A percentile compares a stretch with the other conserved stretches of the same genome.
These are phyloP conservation scores for Colletotrichum phormii DNA, from an alignment of 2,329 filamentous ascomycete genomes.

Conservation along the genomic window DNA sequence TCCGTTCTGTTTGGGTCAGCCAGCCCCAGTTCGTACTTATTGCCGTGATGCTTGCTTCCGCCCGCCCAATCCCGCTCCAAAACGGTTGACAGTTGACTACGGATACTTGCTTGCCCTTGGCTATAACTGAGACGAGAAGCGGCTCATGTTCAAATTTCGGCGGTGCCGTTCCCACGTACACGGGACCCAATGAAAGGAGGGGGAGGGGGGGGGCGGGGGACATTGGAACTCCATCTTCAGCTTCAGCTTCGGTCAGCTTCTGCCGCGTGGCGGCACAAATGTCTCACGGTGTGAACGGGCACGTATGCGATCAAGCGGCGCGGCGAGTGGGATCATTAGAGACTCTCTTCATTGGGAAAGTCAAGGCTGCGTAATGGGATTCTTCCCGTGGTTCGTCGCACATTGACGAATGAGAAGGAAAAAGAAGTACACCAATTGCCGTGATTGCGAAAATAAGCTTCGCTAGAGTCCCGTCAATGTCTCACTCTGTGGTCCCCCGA, in stretches of 20 bases:
- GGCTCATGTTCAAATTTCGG: constrained; percentile 24
- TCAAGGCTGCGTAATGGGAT: neutral
- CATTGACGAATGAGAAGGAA: neutral
- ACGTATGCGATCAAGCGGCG: neutral
- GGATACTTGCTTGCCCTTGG: neutral
- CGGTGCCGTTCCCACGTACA: constrained; percentile 18
- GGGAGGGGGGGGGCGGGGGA: too few species aligned
- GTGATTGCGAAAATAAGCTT: constrained; percentile 7
- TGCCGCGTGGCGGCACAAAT: neutral
- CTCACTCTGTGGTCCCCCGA: neutral
- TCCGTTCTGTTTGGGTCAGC: neutral
- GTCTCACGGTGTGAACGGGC: neutral
- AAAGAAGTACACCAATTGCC: neutral
- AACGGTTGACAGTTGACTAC: too few species aligned
- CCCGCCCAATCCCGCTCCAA: neutral
- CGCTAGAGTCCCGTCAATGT: neutral
- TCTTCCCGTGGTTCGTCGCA: neutral
- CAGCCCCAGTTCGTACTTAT: neutral
- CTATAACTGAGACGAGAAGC: neutral
- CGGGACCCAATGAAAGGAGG: neutral
- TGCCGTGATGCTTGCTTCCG: neutral
- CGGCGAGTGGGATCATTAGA: neutral
- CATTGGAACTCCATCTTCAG: neutral
- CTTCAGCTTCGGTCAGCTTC: neutral
- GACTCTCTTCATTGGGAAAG: too few species aligned